These are phyloP conservation scores for Vaccinium corymbosum DNA, from an alignment of 148 eudicot species.

Conservation along the genomic window DNA sequence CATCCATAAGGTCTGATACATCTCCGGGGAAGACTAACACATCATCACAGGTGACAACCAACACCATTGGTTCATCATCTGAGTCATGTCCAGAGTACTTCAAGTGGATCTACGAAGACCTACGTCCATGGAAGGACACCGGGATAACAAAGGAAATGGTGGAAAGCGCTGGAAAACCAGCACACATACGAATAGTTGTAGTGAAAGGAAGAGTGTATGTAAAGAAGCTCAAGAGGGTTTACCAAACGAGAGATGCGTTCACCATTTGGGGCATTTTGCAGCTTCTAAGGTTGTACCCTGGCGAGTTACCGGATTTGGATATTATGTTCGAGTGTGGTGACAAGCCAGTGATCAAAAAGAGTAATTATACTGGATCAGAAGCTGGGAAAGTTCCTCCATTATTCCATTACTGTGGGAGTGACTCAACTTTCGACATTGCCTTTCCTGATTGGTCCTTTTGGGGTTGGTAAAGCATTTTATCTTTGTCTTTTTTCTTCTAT, in stretches of 20 bases:
- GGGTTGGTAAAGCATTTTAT: conserved; percentile 42
- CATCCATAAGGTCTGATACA: neutral
- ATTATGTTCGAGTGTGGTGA: conserved; percentile 42
- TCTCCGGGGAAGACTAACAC: neutral
- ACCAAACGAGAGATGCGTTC: conserved; percentile 44
- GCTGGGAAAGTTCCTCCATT: conserved; percentile 22
- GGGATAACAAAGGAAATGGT: conserved; percentile 55
- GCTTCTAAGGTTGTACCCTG: conserved; percentile 41
- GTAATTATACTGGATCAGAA: conserved; percentile 14
- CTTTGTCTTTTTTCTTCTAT: neutral
- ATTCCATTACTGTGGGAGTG: conserved; percentile 54
- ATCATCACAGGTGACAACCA: neutral
- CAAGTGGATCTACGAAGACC: conserved; percentile 62
- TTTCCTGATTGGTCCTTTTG: conserved; percentile 67
- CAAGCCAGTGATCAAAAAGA: conserved; percentile 29
- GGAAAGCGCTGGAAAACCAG: conserved; percentile 28
- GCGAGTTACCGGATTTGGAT: conserved; percentile 46
- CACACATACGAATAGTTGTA: conserved; percentile 38
- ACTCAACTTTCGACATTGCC: conserved; percentile 35
- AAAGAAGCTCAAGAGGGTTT: conserved; percentile 27
- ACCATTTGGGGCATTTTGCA: conserved; percentile 54
- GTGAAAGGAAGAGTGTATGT: conserved; percentile 47
- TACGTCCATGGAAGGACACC: conserved; percentile 49
- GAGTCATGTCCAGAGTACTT: conserved; percentile 51
- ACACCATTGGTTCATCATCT: neutral